Conservation (phyloP, 2,329 filamentous ascomycete species). For the Sclerotinia glacialis region DNA sequence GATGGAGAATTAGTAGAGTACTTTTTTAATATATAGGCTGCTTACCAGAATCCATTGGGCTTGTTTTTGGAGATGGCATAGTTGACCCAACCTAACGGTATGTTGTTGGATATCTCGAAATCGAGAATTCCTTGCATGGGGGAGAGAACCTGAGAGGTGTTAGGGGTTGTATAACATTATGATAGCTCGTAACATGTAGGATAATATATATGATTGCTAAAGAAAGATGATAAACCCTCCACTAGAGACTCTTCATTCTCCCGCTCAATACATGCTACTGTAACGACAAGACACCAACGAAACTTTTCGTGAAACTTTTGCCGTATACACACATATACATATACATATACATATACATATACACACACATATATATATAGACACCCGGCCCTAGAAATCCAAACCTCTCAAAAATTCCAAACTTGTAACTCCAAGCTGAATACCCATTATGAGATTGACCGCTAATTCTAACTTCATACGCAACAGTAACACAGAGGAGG, state of each 20-base stretch:
- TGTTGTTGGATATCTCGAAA: conserved; percentile 73
- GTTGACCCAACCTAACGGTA: conserved; percentile 89
- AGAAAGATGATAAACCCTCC: neutral
- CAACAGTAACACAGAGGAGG: neutral
- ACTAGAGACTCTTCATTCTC: neutral
- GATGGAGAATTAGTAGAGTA: neutral
- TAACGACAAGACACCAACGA: neutral
- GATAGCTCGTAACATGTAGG: neutral
- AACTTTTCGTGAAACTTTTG: neutral
- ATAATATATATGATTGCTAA: neutral
- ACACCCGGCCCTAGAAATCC: neutral
- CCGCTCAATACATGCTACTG: neutral
- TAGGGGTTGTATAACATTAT: conserved; percentile 13
- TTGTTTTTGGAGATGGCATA: conserved; percentile 77
- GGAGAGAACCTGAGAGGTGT: conserved; percentile 62
- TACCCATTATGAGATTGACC: neutral
- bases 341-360: rapidly evolving
- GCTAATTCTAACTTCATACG: neutral
- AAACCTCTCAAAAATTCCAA: neutral
- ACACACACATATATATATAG: neutral
- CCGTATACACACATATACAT: too few relatives aligned
- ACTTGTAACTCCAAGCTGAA: neutral
- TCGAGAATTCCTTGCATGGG: conserved; percentile 92
- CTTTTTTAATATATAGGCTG: too few relatives aligned
- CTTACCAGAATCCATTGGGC: conserved; percentile 72